Evolutionary conservation across 352 stramenopile species (phyloP).

Genomic region (Phytophthora brassicae): DNA sequence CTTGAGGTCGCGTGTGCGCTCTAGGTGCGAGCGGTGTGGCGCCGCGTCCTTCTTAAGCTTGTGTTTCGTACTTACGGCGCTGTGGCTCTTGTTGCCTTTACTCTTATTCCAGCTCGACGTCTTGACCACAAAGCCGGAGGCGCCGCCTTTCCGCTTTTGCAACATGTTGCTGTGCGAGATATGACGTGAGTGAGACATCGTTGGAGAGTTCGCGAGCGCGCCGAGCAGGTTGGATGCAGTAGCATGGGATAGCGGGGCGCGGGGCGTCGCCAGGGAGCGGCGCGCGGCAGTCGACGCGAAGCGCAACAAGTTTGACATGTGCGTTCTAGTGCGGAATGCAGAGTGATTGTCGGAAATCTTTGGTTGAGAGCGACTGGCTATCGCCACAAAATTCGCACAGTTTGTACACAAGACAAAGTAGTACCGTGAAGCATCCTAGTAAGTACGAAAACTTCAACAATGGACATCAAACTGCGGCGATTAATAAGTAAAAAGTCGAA

Average conservation of each 20-base stretch:
- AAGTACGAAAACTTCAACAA: conserved; percentile 15
- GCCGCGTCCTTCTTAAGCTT: conserved; percentile 66
- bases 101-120: conserved; percentile 54
- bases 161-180: conserved; percentile 51
- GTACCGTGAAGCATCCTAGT: not conserved
- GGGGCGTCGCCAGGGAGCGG: conserved; percentile 1
- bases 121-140: conserved; percentile 68
- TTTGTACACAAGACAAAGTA: not conserved
- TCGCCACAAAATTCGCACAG: not conserved
- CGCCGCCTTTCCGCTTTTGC: conserved; percentile 66
- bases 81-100: conserved; percentile 41
- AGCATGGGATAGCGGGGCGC: conserved; percentile 2
- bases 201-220: conserved; percentile 1
- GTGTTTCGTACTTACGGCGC: conserved; percentile 49
- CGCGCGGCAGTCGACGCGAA: conserved; percentile 23
- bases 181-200: conserved; percentile 2
- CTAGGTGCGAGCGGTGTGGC: conserved; percentile 58
- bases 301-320: conserved; percentile 36
- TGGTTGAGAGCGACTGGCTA: conserved; percentile 23
- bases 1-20: conserved; percentile 54
- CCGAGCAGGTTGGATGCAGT: conserved; percentile 4
- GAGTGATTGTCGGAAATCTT: conserved; percentile 21
- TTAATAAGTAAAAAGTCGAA: no score
- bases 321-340: conserved; percentile 10
- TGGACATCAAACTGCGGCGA: no score